phyloP scores from a whole-genome alignment of 768 basidiomycete genomes.

The Hirschioporus abietinus region DNA sequence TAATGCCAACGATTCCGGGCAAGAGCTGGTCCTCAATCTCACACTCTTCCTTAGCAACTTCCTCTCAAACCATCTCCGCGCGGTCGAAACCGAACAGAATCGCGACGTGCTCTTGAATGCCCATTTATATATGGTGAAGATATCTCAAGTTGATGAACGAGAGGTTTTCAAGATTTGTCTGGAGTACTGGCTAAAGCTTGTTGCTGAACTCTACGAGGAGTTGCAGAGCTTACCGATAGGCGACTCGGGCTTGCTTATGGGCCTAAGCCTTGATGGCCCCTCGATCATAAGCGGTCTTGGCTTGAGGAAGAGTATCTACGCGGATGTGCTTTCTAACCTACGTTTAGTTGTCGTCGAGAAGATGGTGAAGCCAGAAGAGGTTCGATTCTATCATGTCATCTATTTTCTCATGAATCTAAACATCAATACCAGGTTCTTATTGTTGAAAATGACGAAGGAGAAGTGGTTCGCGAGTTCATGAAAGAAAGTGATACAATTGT shows the following conservation, averaged over 20 bases:
- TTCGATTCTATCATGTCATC: slow-evolving; percentile 23
- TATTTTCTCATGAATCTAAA: slow-evolving; percentile 5
- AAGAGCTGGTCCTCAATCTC: slow-evolving; percentile 95
- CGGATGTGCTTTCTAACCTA: slow-evolving; percentile 90
- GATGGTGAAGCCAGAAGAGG: slow-evolving; percentile 99
- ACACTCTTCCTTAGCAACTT: slow-evolving; percentile 96
- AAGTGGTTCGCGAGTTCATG: slow-evolving; percentile 99
- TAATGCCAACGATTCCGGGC: slow-evolving; percentile 85
- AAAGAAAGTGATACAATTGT: slow-evolving; percentile 98
- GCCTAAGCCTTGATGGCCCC: slow-evolving; percentile 66
- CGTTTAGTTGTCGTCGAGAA: slow-evolving; percentile 94
- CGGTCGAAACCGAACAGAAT: slow-evolving; percentile 88
- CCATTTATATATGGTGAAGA: slow-evolving; percentile 96
- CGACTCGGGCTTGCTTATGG: slow-evolving; percentile 83
- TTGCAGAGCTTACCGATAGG: slow-evolving; percentile 88
- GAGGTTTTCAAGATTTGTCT: slow-evolving; percentile 99
- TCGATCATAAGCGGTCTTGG: slow-evolving; percentile 72
- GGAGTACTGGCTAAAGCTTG: slow-evolving; percentile 96
- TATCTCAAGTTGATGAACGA: slow-evolving; percentile 95
- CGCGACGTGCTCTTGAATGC: slow-evolving; percentile 94
- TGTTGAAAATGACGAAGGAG: slow-evolving; percentile 98
- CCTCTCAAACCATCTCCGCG: slow-evolving; percentile 85
- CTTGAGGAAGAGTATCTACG: slow-evolving; percentile 90
- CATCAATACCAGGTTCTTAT: slow-evolving; percentile 69
- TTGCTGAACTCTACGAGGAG: slow-evolving; percentile 95